Evolutionary conservation across 148 eudicot genomes (phyloP).

Genomic region (Nepenthes mirabilis): DNA sequence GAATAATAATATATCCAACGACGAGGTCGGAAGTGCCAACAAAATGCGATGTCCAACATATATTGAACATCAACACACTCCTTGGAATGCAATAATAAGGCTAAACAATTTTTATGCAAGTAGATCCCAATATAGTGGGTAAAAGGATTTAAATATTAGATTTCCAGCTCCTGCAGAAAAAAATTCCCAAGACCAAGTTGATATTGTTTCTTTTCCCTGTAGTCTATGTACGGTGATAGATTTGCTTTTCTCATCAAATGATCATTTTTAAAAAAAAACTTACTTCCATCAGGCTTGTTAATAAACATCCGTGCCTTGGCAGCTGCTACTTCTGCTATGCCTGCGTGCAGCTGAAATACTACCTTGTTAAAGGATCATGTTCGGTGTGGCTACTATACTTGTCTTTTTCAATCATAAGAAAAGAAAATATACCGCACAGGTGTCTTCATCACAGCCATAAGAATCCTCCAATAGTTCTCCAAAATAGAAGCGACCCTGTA

Average conservation of each 20-base stretch:
- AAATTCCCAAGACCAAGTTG: background rate
- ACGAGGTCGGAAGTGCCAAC: too few species aligned
- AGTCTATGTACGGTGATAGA: background rate
- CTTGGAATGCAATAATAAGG: too few species aligned
- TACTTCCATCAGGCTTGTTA: constrained; percentile 97
- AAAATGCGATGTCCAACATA: too few species aligned
- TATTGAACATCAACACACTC: too few species aligned
- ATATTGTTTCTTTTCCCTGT: background rate
- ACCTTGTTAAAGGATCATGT: constrained; percentile 8
- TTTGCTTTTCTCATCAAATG: background rate
- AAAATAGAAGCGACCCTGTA: constrained; percentile 89
- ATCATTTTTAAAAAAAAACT: constrained; percentile 6
- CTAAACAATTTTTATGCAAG: too few species aligned
- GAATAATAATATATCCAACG: too few species aligned
- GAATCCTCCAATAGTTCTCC: constrained; percentile 59
- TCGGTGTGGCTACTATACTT: background rate
- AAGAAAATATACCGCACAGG: constrained; percentile 43
- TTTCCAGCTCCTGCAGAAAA: background rate
- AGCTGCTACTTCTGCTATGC: constrained; percentile 94
- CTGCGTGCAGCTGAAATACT: constrained; percentile 66
- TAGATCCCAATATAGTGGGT: too few species aligned
- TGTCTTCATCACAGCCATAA: constrained; percentile 58
- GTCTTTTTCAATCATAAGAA: background rate
- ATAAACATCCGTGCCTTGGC: constrained; percentile 93
- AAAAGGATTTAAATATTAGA: background rate